Evolutionary conservation across 306 rosid genomes (phyloP).

Genomic region (Quercus suber): DNA sequence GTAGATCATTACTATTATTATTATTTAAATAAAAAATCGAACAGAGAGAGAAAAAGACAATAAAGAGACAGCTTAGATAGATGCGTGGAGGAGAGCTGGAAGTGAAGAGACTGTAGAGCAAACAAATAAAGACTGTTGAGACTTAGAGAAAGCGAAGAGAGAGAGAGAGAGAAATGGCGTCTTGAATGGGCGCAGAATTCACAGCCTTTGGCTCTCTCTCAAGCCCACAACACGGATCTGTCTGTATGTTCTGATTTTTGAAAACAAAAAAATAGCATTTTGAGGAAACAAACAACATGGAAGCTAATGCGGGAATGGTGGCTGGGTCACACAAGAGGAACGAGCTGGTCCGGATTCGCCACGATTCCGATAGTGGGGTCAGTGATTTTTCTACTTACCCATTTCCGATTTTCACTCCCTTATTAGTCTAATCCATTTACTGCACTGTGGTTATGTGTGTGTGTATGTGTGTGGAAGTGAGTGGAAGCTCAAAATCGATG

Average conservation of each 20-base stretch:
- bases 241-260: not conserved
- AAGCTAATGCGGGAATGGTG: slow-evolving; percentile 85
- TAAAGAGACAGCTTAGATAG: slow-evolving; percentile 1
- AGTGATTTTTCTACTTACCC: slow-evolving; percentile 18
- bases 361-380: slow-evolving; percentile 91
- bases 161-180: slow-evolving; percentile 42
- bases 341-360: slow-evolving; percentile 94
- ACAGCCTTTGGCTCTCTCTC: slow-evolving; percentile 13
- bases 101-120: slow-evolving; percentile 4
- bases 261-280: not conserved
- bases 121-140: too few relatives aligned
- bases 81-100: slow-evolving; percentile 1
- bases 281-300: slow-evolving; percentile 50
- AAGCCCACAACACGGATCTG: slow-evolving; percentile 13
- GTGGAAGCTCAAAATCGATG: slow-evolving; percentile 20
- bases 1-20: slow-evolving; percentile 2
- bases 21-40: not conserved
- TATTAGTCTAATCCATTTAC: not conserved
- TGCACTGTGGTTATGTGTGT: not conserved
- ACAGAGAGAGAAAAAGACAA: not conserved
- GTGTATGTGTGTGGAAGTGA: slow-evolving; percentile 26
- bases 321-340: slow-evolving; percentile 95
- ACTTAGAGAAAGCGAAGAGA: not conserved
- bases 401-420: not conserved
- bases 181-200: slow-evolving; percentile 57